Conservation (phyloP, 768 basidiomycete species). For the Auriscalpium microsporum region DNA sequence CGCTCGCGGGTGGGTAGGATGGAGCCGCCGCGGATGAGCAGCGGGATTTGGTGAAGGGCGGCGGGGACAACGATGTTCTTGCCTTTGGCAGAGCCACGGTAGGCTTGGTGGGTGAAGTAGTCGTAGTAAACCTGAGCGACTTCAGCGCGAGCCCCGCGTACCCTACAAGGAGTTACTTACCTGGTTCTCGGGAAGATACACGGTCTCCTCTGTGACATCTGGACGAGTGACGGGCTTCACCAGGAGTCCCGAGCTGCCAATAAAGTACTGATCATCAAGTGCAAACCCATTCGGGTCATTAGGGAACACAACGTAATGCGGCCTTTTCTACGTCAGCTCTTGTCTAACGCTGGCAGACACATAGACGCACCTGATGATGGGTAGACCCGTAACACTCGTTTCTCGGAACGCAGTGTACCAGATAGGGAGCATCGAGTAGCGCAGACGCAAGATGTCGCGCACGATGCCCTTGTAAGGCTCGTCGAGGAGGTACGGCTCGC, state of each 20-base stretch:
- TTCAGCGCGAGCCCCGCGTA: too few relatives aligned
- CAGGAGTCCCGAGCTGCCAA: conserved; percentile 82
- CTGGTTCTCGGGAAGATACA: conserved; percentile 87
- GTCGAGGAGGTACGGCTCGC: conserved; percentile 89
- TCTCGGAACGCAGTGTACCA: conserved; percentile 99
- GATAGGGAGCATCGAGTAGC: conserved; percentile 82
- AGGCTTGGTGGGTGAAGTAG: conserved; percentile 68
- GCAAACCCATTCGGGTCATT: conserved; percentile 78
- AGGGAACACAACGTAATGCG: conserved; percentile 95
- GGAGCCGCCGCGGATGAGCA: conserved; percentile 85
- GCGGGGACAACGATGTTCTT: conserved; percentile 70
- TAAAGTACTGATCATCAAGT: conserved; percentile 90
- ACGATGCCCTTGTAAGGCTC: conserved; percentile 84
- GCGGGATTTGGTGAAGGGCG: conserved; percentile 70
- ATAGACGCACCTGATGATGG: conserved; percentile 63
- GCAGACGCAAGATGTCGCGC: conserved; percentile 65
- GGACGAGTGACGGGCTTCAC: conserved; percentile 84
- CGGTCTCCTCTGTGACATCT: conserved; percentile 54
- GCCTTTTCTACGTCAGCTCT: conserved; percentile 36
- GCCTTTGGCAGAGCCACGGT: conserved; percentile 59
- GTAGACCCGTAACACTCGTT: conserved; percentile 70
- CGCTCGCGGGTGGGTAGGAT: conserved; percentile 85
- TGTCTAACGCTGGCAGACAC: background rate
- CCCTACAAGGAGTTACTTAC: conserved; percentile 26
- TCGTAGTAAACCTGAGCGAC: conserved; percentile 77